Percentiles rank a stretch among this genome's conserved stretches.
Conservation (phyloP, 2,329 filamentous ascomycete genomes). For the Fusarium oligoseptatum region DNA sequence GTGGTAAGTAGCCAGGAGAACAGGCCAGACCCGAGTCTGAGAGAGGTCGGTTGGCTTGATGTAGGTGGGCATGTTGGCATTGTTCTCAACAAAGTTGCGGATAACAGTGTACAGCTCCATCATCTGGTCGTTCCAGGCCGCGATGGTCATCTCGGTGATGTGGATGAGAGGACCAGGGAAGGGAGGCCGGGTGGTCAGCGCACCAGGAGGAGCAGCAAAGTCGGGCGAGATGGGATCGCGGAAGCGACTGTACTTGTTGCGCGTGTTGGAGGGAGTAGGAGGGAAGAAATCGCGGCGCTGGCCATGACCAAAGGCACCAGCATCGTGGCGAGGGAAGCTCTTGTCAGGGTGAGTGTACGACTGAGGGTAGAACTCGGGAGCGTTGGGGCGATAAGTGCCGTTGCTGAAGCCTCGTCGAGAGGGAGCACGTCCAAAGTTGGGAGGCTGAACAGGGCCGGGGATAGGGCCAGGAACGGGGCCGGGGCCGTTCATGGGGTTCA, state of each 20-base stretch:
- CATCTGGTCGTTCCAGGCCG: conserved; percentile 53
- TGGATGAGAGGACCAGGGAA: conserved; percentile 50
- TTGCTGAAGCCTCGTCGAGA: conserved; percentile 50
- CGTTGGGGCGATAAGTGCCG: conserved; percentile 49
- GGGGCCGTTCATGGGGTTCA: conserved; percentile 8
- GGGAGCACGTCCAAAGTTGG: conserved; percentile 37
- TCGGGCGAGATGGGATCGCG: conserved; percentile 45
- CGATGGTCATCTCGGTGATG: conserved; percentile 52
- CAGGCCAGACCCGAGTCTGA: conserved; percentile 52
- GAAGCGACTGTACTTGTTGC: conserved; percentile 49
- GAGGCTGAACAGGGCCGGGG: neutral
- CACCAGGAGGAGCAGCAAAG: conserved; percentile 20
- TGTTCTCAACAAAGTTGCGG: conserved; percentile 53
- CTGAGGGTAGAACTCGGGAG: conserved; percentile 52
- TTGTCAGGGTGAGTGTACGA: conserved; percentile 41
- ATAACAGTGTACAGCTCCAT: conserved; percentile 54
- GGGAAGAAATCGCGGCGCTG: conserved; percentile 46
- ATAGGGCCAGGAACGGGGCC: neutral
- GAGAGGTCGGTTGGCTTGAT: conserved; percentile 47
- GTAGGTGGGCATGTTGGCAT: conserved; percentile 51
- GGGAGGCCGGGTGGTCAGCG: conserved; percentile 35
- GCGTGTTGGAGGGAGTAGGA: conserved; percentile 47
- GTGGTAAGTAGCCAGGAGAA: conserved; percentile 54
- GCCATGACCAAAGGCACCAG: conserved; percentile 36
- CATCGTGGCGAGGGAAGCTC: conserved; percentile 28